Conservation (phyloP, 371 early-diverging fungal species). For the Haplosporangium sp. region DNA sequence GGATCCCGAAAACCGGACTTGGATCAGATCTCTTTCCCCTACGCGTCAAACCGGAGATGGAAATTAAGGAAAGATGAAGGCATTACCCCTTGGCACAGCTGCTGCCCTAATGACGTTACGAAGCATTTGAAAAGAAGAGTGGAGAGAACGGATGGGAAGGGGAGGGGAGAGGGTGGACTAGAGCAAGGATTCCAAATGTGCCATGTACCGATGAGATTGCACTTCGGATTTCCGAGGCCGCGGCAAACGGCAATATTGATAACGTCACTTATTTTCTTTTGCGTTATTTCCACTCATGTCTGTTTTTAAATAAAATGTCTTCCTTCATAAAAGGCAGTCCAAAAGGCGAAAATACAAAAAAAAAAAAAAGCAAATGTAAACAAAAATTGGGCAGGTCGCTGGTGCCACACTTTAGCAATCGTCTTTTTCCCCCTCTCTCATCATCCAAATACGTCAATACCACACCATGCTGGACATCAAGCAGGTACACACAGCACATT, state of each 20-base stretch:
- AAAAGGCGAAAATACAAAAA: no score
- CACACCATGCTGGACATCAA: constrained; percentile 56
- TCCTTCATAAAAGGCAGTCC: no score
- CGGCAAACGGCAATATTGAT: no score
- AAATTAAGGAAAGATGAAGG: not conserved
- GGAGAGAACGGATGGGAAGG: constrained; percentile 16
- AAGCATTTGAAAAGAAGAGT: constrained; percentile 31
- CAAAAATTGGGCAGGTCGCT: not conserved
- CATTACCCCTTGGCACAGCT: constrained; percentile 54
- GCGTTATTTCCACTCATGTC: no score
- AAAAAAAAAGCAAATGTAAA: no score
- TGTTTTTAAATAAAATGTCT: no score
- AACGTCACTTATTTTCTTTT: no score
- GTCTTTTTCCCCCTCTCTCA: not conserved
- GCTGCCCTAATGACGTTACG: constrained; percentile 49
- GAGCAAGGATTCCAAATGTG: constrained; percentile 13
- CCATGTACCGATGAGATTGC: constrained; percentile 1
- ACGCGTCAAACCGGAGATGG: not conserved
- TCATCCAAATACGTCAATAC: not conserved
- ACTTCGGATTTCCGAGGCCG: constrained; percentile 24
- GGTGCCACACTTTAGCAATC: not conserved
- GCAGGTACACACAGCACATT: constrained; percentile 42
- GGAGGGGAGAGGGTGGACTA: not conserved
- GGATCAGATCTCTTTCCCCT: constrained; percentile 17
- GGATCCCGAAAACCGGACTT: constrained; percentile 19